phyloP scores from a whole-genome alignment of 2,329 filamentous ascomycete genomes.

The Botrytis aclada region DNA sequence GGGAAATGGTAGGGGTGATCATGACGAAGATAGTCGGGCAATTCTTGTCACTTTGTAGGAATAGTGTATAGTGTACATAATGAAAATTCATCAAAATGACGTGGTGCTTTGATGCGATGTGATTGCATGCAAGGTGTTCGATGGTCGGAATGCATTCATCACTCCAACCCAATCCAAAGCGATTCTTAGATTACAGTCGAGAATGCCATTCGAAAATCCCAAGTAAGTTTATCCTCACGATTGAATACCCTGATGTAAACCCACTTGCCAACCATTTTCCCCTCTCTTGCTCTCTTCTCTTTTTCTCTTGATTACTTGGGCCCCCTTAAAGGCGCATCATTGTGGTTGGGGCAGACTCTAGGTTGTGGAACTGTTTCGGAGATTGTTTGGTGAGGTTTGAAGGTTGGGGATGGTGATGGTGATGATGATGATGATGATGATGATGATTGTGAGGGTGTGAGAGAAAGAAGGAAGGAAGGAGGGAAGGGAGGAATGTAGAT shows the following conservation, averaged over 20 bases:
- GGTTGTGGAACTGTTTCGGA: not conserved
- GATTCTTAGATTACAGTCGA: not conserved
- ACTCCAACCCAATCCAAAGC: not conserved
- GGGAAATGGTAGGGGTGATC: not conserved
- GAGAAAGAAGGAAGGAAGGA: not conserved
- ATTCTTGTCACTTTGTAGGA: not conserved
- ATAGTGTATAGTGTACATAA: not conserved
- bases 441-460: not conserved
- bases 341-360: not conserved
- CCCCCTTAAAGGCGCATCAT: not conserved
- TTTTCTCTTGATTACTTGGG: not conserved
- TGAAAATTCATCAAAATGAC: not conserved
- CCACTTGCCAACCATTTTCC: too few relatives aligned
- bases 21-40: not conserved
- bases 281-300: not conserved
- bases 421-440: not conserved
- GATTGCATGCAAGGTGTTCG: not conserved
- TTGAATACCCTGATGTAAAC: too few relatives aligned
- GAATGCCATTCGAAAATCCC: not conserved
- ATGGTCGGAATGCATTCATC: not conserved
- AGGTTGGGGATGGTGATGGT: not conserved
- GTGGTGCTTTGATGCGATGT: not conserved
- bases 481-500: too few relatives aligned
- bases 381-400: not conserved
- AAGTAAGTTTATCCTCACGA: not conserved